Percentiles rank a stretch among this genome's conserved stretches.
These are phyloP conservation scores for barrel medic (Medicago truncatula) DNA, from an alignment of 306 rosid genomes.

Conservation along the genomic window DNA sequence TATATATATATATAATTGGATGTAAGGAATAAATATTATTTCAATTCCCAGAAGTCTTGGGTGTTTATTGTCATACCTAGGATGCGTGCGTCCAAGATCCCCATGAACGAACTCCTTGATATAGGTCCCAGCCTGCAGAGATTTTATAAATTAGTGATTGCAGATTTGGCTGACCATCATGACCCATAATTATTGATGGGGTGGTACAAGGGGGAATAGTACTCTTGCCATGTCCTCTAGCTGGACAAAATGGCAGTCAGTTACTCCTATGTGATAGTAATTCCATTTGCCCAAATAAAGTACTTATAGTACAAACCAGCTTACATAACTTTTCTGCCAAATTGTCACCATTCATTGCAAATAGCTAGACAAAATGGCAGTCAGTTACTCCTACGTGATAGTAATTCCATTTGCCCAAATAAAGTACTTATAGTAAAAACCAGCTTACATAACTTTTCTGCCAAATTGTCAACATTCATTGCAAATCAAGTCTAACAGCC, in stretches of 20 bases:
- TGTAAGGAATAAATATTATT: constrained; percentile 9
- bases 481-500: constrained; percentile 34
- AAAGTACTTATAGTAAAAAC: constrained; percentile 16
- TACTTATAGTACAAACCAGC: constrained; percentile 11
- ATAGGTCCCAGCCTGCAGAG: constrained; percentile 88
- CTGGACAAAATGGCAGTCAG: constrained; percentile 7
- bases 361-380: constrained; percentile 11
- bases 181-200: constrained; percentile 6
- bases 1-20: background rate
- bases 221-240: constrained; percentile 14
- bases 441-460: constrained; percentile 6
- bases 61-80: constrained; percentile 61
- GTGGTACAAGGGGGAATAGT: background rate
- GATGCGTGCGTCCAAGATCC: constrained; percentile 91
- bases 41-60: constrained; percentile 2
- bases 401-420: constrained; percentile 22
- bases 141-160: constrained; percentile 10
- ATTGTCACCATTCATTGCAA: constrained; percentile 26
- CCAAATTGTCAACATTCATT: constrained; percentile 9
- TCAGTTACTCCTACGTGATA: background rate
- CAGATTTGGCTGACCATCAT: constrained; percentile 18
- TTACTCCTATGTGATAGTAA: background rate
- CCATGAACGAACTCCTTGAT: constrained; percentile 97
- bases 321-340: background rate
- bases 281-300: constrained; percentile 30